Conservation (phyloP, 2,329 filamentous ascomycete species). For the Sclerotinia spermophila region DNA sequence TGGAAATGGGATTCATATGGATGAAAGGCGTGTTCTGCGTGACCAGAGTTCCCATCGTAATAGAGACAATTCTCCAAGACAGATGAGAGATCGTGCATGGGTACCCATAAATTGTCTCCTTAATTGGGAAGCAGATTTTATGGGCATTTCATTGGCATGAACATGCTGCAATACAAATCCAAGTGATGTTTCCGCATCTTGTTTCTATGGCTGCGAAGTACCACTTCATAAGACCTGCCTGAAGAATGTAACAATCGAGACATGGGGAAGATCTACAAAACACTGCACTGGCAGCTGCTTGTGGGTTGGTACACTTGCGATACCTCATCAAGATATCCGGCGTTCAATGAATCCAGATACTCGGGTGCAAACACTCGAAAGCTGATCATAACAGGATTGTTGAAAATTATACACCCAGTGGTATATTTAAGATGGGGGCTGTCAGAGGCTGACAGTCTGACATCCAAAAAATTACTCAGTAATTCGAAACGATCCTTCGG, state of each 20-base stretch:
- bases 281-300: neutral
- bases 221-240: neutral
- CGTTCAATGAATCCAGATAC: neutral
- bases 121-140: neutral
- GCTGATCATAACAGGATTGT: neutral
- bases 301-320: neutral
- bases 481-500: neutral
- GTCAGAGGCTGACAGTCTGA: neutral
- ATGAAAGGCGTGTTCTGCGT: neutral
- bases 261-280: neutral
- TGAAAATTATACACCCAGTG: neutral
- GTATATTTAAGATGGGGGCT: neutral
- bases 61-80: accelerated
- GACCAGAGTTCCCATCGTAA: neutral
- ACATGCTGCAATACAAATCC: neutral
- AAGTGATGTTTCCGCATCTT: neutral
- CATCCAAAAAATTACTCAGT: neutral
- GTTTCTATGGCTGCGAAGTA: too few relatives aligned
- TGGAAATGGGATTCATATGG: neutral
- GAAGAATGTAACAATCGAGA: neutral
- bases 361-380: neutral
- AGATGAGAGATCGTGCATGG: too few relatives aligned
- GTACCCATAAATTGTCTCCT: too few relatives aligned
- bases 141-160: neutral
- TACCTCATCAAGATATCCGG: neutral